Conservation (phyloP, 106 monocot genomes). For the Allium cepa region DNA sequence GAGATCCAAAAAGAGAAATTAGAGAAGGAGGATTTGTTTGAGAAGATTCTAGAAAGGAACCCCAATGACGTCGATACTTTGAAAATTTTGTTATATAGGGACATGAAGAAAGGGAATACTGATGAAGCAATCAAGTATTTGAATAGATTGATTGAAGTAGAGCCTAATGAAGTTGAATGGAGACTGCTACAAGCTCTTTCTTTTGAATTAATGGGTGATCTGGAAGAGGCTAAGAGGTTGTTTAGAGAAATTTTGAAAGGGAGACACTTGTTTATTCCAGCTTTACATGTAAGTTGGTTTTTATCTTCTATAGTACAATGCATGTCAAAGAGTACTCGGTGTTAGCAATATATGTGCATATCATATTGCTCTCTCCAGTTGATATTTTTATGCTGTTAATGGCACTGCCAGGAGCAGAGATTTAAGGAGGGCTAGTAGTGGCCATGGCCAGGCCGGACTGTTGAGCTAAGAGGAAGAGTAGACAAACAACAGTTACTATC, state of each 20-base stretch:
- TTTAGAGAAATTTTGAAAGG: slow-evolving; percentile 68
- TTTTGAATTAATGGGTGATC: slow-evolving; percentile 67
- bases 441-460: too few species aligned
- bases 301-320: too few species aligned
- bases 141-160: slow-evolving; percentile 52
- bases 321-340: too few species aligned
- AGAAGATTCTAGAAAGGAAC: slow-evolving; percentile 38
- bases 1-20: slow-evolving; percentile 10
- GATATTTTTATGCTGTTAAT: too few species aligned
- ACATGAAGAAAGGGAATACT: slow-evolving; percentile 53
- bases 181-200: slow-evolving; percentile 57
- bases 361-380: too few species aligned
- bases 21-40: slow-evolving; percentile 31
- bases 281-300: slow-evolving; percentile 62
- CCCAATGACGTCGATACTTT: slow-evolving; percentile 51
- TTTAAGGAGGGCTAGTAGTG: too few species aligned
- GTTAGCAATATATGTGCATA: too few species aligned
- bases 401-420: too few species aligned
- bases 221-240: slow-evolving; percentile 57
- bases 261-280: slow-evolving; percentile 60
- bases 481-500: too few species aligned
- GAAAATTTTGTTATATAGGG: slow-evolving; percentile 64
- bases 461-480: too few species aligned
- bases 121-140: slow-evolving; percentile 45
- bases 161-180: slow-evolving; percentile 88